These are phyloP conservation scores for Nothophytophthora sp. DNA, from an alignment of 352 stramenopile species.

Conservation along the genomic window DNA sequence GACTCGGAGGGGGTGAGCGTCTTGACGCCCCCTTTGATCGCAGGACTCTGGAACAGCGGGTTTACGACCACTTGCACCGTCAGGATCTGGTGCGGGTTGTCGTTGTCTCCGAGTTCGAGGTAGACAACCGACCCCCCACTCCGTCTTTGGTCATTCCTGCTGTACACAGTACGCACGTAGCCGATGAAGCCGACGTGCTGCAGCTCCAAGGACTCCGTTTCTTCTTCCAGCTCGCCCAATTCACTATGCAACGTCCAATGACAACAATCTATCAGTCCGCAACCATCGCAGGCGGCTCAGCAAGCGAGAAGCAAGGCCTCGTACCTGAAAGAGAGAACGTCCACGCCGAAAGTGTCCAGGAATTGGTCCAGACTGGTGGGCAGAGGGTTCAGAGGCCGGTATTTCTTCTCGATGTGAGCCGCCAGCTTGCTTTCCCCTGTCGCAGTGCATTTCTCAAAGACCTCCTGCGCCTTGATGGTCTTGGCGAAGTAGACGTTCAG, in stretches of 20 bases:
- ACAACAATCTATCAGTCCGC: not conserved
- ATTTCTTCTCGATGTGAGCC: slow-evolving; percentile 26
- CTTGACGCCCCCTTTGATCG: slow-evolving; percentile 17
- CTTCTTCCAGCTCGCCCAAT: slow-evolving; percentile 8
- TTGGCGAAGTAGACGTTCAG: slow-evolving; percentile 37
- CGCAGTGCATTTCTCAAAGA: slow-evolving; percentile 3
- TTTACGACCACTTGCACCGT: slow-evolving; percentile 21
- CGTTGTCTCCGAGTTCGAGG: slow-evolving; percentile 21
- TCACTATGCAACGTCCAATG: slow-evolving; percentile 15
- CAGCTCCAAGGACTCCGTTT: slow-evolving; percentile 29
- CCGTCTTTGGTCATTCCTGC: not conserved
- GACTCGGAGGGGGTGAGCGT: slow-evolving; percentile 8
- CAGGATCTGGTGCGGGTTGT: slow-evolving; percentile 13
- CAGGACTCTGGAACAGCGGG: slow-evolving; percentile 23
- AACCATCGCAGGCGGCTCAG: too few relatives aligned
- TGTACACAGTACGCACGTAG: slow-evolving; percentile 9
- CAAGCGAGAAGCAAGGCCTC: too few relatives aligned
- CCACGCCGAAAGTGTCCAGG: slow-evolving; percentile 22
- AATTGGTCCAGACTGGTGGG: slow-evolving; percentile 20
- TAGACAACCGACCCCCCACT: slow-evolving; percentile 8
- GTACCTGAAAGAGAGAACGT: slow-evolving; percentile 34
- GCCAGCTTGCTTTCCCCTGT: slow-evolving; percentile 26
- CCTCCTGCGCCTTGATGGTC: slow-evolving; percentile 22
- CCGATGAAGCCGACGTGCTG: slow-evolving; percentile 32
- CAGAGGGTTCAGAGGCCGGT: slow-evolving; percentile 24